Base-by-base conservation (phyloP, 2,329 filamentous ascomycete species). In the Biscogniauxia mediterranea region DNA sequence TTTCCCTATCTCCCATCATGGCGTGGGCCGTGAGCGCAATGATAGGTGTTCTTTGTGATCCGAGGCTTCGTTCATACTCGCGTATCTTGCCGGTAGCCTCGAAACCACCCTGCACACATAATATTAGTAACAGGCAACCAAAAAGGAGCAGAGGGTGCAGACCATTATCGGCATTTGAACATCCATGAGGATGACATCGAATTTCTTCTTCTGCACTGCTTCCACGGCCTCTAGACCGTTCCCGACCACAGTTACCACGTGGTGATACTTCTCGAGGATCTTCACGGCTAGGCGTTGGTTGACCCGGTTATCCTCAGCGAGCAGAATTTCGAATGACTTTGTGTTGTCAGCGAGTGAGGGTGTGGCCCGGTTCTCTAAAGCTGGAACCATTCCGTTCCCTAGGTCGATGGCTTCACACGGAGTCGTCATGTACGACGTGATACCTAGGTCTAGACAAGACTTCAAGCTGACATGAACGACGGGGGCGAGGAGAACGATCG, bases 141-240 rank as follows among this genome's bases (percentile, higher is more conserved):
- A 15, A n/a, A 56, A 42, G 57, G 11, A 52, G 49, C 26, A 52
- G 42, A 66, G 64, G 57, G n/a, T 38, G 62, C 86, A 80, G 79
- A 91, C 89, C 93, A 98, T 98, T 71, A 98, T 91, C n/a, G 95
- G 95, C 95, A 99, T 99, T 75, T 98, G 95, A 19, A 99, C 95
- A 74, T 99, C 95, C 95, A 99, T 99, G 55, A 99, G 84, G 66
- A 99, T 95, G 64, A 97, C 92, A 75, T 99, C 95, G 75, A 96
- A 99, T 74, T 92, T 90, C 79, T 90, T 94, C 74, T 89, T 87
- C 82, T 96, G 93, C 69, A 97, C 88, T n/a, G 91, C 89, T 73
- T 97, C 91, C 15, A 98, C 88, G 1, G 95, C 95, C 73, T 98
- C 94, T 66, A 93, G 85, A 63, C 95, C 95, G 74, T 99, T 99